A percentile compares a stretch with the other conserved stretches of the same genome.
phyloP scores from a whole-genome alignment of 257 asterid genomes.

The Voacanga thouarsii region DNA sequence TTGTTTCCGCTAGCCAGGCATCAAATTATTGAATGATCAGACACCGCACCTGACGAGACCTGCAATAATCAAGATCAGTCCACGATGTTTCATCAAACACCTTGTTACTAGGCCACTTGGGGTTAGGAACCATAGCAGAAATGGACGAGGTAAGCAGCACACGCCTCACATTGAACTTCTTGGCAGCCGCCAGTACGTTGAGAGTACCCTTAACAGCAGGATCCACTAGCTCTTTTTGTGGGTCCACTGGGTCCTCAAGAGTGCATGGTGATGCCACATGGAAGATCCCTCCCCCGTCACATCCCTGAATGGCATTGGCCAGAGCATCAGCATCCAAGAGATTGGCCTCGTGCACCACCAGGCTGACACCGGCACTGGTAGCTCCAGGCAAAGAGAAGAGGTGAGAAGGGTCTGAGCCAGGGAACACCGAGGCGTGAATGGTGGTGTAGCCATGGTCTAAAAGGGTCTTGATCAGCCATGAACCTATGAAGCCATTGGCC shows the following conservation, averaged over 20 bases:
- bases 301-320: conserved; percentile 53
- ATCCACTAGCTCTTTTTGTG: conserved; percentile 69
- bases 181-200: conserved; percentile 79
- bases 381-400: conserved; percentile 66
- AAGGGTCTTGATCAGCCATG: conserved; percentile 71
- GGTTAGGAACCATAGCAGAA: conserved; percentile 86
- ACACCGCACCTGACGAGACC: conserved; percentile 55
- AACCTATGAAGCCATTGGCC: conserved; percentile 93
- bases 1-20: neutral
- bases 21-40: neutral
- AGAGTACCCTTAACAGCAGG: conserved; percentile 84
- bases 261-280: conserved; percentile 96
- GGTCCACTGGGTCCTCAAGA: conserved; percentile 79
- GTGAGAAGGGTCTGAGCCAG: conserved; percentile 75
- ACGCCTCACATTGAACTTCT: conserved; percentile 60
- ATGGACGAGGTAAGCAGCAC: conserved; percentile 90
- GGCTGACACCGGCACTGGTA: conserved; percentile 27
- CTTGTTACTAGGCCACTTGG: conserved; percentile 52
- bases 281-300: conserved; percentile 78
- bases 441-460: conserved; percentile 68
- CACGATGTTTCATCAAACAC: conserved; percentile 76
- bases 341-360: conserved; percentile 58
- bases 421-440: conserved; percentile 75
- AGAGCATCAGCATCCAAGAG: conserved; percentile 62
- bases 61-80: conserved; percentile 87